Base-by-base conservation (phyloP, 495 filamentous ascomycete species). In the Pseudevernia furfuracea region DNA sequence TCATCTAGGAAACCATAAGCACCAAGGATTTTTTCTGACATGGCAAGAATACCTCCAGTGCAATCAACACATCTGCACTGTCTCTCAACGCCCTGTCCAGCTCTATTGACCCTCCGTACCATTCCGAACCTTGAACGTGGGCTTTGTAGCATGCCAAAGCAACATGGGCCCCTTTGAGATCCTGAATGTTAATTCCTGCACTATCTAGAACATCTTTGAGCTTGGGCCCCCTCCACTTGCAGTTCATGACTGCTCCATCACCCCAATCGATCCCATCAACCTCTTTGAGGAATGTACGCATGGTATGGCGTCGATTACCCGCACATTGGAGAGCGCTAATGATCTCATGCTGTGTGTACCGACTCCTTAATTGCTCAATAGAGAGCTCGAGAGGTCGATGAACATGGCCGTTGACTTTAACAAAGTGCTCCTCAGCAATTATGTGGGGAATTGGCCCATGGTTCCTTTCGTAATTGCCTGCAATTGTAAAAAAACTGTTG, bases 241-340 rank as follows among this genome's bases (percentile, higher is more conserved):
- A 82, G 62, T 87, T 87, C 80, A 86, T 87, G 15, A 86, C 80
- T 1, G 84, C 85, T 38, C 78, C 84, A 61, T 86, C 84, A 37
- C 76, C 77, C 85, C 85, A 87, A 66, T 87, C 83, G 52, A 87
- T 81, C 0, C 85, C 85, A 59, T 80, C 71, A 34, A 86, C 84
- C 70, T 86, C 84, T 66, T 82, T 82, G 7, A 87, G 69, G 56
- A 80, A 69, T 0, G 82, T 86, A 25, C 84, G 81, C 85, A 87
- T 87, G 28, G 83, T 84, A 65, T 86, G 84, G 3, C 85, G 80
- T 9, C 85, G 74, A 66, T 87, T 87, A 30, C 85, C 85, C 21
- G 85, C 85, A 59, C 85, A 87, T 73, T 85, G 82, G 0, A 87
- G 74, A 23, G 82, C 81, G 63, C 79, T 80, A 9, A 80, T 73